Evolutionary conservation across 768 basidiomycete genomes (phyloP), one percentile per base, ranked within the genome.

Genomic region (Lactarius quietus): DNA sequence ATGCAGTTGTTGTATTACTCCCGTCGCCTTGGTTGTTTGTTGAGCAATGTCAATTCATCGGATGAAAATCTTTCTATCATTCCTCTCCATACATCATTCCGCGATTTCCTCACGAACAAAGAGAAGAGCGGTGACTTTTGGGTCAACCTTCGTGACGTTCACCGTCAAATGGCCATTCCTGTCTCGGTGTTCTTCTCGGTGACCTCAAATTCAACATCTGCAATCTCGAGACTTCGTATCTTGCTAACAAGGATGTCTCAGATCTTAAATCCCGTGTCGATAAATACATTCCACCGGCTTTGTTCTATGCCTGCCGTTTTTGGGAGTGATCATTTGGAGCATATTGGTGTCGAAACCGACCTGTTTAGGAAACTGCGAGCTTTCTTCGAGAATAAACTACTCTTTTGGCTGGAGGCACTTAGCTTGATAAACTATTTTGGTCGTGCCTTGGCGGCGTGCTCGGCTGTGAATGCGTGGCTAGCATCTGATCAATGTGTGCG

Each of bases 361-460:
- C 45, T 61, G 10, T 45, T 33, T 35, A 14, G 3, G 10, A 45
- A 52, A 35, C 15, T 61, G 23, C 18, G 20, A 9, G 3, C 5
- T 10, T 33, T 61, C n/a, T 61, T 61, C 9, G 10, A 52, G 45
- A 38, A 2, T 8, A 61, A 61, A 26, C 39, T 51, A 23, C 33
- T 48, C 12, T 61, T 61, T 23, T 61, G 59, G 59, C n/a, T 61
- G 1, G 59, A 61, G 31, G 45, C 9, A 7, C 59, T 61, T 23
- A 61, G 59, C 26, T 15, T 52, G 18, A 38, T 26, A 1, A 20
- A 17, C 45, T 0, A 14, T 35, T 1, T 61, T 3, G 20, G 59
- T 18, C 45, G 23, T 17, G 59, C 59, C 15, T 20, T 31, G 35
- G n/a, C 39, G 3, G 45, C 35, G 3, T 61, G 43, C 12, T 36